These are phyloP conservation scores for Lactarius tabidus DNA, from an alignment of 768 basidiomycete species.

Conservation along the genomic window DNA sequence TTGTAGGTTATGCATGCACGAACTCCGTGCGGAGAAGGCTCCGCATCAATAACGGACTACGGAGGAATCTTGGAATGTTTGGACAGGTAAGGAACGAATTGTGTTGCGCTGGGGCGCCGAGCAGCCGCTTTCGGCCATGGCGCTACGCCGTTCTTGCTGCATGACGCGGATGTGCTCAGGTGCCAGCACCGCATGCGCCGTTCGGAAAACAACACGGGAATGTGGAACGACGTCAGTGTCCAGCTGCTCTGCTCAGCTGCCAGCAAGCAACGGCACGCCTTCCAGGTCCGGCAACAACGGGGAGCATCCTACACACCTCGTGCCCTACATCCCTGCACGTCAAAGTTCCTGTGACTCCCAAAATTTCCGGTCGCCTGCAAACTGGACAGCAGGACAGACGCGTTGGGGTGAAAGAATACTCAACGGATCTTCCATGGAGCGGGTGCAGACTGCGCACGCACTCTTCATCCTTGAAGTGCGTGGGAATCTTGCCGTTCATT, in stretches of 20 bases:
- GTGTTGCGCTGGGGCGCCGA: not conserved
- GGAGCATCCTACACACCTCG: not conserved
- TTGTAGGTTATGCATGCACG: not conserved
- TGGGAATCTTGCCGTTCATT: conserved; percentile 9
- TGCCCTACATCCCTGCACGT: not conserved
- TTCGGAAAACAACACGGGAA: not conserved
- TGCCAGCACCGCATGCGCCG: conserved; percentile 7
- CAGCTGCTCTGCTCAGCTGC: conserved; percentile 16
- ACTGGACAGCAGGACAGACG: not conserved
- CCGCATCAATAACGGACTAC: not conserved
- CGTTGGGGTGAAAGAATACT: not conserved
- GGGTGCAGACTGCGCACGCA: not conserved
- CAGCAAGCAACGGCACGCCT: not conserved
- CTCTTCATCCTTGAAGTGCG: not conserved
- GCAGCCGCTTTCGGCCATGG: not conserved
- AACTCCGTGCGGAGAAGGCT: not conserved
- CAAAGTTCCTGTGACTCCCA: not conserved
- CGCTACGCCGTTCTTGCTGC: not conserved
- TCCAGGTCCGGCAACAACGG: conserved; percentile 1
- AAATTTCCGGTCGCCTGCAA: not conserved
- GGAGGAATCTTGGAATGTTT: not conserved
- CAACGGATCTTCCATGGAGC: not conserved
- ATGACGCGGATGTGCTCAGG: conserved; percentile 13
- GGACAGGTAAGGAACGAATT: not conserved
- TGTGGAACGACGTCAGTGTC: conserved; percentile 9